Conservation (phyloP, 2,329 filamentous ascomycete species). For the Xylaria sp. region DNA sequence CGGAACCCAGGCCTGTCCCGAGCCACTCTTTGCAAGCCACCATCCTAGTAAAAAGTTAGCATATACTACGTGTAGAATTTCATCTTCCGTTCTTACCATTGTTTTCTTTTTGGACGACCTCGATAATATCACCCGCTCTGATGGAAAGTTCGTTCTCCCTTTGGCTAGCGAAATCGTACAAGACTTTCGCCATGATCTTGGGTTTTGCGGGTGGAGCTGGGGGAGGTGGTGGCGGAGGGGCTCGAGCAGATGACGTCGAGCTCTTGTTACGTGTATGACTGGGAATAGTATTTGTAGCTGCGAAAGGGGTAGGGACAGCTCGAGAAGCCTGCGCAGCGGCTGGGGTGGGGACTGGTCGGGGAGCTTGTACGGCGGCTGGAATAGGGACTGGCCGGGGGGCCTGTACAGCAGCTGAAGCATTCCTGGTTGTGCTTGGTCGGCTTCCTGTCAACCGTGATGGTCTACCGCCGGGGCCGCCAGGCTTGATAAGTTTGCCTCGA, state of each 20-base stretch:
- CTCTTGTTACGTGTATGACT: slow-evolving; percentile 67
- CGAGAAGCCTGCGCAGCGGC: slow-evolving; percentile 48
- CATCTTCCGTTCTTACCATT: slow-evolving; percentile 74
- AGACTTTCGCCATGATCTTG: slow-evolving; percentile 85
- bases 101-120: slow-evolving; percentile 92
- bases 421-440: slow-evolving; percentile 53
- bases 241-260: slow-evolving; percentile 63
- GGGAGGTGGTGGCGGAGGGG: slow-evolving; percentile 74
- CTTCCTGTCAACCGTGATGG: slow-evolving; percentile 75
- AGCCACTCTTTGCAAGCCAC: slow-evolving; percentile 86
- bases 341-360: slow-evolving; percentile 49
- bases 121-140: slow-evolving; percentile 80
- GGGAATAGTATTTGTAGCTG: slow-evolving; percentile 52
- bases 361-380: slow-evolving; percentile 46
- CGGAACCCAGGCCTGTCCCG: slow-evolving; percentile 90
- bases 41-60: slow-evolving; percentile 73
- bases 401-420: slow-evolving; percentile 43
- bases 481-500: slow-evolving; percentile 89
- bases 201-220: slow-evolving; percentile 72
- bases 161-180: slow-evolving; percentile 92
- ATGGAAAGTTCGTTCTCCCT: slow-evolving; percentile 88
- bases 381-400: slow-evolving; percentile 43
- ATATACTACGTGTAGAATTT: neutral
- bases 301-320: slow-evolving; percentile 43
- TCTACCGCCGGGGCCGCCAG: slow-evolving; percentile 84